phyloP scores from a whole-genome alignment of 2,329 filamentous ascomycete species.

The Cladophialophora immunda region DNA sequence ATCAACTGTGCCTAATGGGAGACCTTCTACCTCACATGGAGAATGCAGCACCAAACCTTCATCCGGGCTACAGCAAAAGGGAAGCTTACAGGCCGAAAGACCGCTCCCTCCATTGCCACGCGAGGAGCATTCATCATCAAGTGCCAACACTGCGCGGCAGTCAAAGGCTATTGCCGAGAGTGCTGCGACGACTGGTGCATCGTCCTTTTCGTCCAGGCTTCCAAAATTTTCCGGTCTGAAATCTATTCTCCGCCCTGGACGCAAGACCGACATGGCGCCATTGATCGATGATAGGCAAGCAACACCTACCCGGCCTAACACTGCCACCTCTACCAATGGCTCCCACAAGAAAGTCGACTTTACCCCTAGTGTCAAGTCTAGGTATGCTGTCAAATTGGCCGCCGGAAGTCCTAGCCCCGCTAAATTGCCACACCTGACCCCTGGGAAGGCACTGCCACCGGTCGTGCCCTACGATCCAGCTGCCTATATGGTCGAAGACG shows the following conservation, averaged over 20 bases:
- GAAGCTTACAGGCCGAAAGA: background rate
- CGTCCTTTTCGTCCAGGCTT: constrained; percentile 46
- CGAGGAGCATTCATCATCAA: constrained; percentile 3
- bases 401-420: constrained; percentile 52
- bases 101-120: constrained; percentile 31
- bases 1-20: constrained; percentile 44
- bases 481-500: constrained; percentile 39
- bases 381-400: constrained; percentile 46
- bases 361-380: constrained; percentile 71
- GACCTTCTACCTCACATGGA: constrained; percentile 38
- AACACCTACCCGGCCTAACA: constrained; percentile 42
- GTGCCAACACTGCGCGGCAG: background rate
- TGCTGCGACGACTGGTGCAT: background rate
- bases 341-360: constrained; percentile 84
- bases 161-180: constrained; percentile 7
- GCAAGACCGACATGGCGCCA: constrained; percentile 62
- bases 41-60: background rate
- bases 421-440: constrained; percentile 45
- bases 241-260: constrained; percentile 67
- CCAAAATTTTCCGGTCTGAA: constrained; percentile 65
- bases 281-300: constrained; percentile 47
- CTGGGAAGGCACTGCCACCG: constrained; percentile 30
- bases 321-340: constrained; percentile 47
- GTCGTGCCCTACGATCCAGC: constrained; percentile 40
- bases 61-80: background rate